Conservation (phyloP, 345 rosid genomes). For the Crucihimalaya himalaica region DNA sequence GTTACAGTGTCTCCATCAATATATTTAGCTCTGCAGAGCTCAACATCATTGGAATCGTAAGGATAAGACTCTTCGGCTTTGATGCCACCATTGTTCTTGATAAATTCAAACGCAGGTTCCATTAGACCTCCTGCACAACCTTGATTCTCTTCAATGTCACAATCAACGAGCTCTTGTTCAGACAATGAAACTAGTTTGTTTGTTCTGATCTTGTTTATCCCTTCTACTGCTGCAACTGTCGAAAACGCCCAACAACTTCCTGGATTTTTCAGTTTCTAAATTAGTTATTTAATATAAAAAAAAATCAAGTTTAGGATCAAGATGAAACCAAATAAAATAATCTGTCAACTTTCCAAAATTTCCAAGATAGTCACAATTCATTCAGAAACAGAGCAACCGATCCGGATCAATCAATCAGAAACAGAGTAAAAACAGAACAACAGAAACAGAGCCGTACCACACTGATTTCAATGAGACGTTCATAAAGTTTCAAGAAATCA, state of each 20-base stretch:
- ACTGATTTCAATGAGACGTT: neutral
- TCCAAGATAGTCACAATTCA: neutral
- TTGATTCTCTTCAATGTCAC: slow-evolving; percentile 64
- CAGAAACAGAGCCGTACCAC: neutral
- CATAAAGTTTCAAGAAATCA: neutral
- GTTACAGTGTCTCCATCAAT: slow-evolving; percentile 45
- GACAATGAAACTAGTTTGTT: slow-evolving; percentile 60
- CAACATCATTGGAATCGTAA: slow-evolving; percentile 48
- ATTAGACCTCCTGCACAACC: slow-evolving; percentile 79
- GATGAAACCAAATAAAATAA: neutral
- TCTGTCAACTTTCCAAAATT: neutral
- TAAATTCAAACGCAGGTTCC: slow-evolving; percentile 74
- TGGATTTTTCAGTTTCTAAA: slow-evolving; percentile 4
- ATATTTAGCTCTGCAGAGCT: slow-evolving; percentile 45
- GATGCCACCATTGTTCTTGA: slow-evolving; percentile 57
- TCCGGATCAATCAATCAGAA: neutral
- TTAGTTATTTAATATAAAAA: slow-evolving; percentile 1
- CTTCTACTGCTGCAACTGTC: slow-evolving; percentile 68
- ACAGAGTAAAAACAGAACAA: slow-evolving; percentile 3
- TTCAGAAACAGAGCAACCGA: neutral
- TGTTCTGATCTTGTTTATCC: slow-evolving; percentile 64
- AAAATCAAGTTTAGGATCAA: neutral
- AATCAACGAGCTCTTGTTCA: slow-evolving; percentile 72
- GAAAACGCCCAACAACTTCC: slow-evolving; percentile 94
- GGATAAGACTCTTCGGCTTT: slow-evolving; percentile 64